Evolutionary conservation across 352 stramenopile genomes (phyloP).

Genomic region (Phytopythium delawarense): DNA sequence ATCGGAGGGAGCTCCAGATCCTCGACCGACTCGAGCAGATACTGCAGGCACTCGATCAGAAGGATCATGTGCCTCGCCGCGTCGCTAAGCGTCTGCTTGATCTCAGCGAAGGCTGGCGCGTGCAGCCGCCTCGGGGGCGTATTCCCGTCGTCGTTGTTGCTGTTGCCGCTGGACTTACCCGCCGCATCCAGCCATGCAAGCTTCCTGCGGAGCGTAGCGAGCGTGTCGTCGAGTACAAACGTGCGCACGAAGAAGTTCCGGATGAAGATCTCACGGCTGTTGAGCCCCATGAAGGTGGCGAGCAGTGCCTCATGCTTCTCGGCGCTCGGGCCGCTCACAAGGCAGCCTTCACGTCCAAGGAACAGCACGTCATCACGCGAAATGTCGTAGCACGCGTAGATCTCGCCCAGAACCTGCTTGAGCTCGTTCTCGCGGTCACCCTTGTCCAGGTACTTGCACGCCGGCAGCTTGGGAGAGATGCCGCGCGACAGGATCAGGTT

Average conservation of each 20-base stretch:
- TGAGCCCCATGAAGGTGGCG: conserved; percentile 92
- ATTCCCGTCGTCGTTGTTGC: neutral
- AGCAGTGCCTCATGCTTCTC: conserved; percentile 93
- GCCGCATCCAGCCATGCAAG: neutral
- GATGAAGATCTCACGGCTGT: conserved; percentile 94
- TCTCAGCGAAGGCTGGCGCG: conserved; percentile 79
- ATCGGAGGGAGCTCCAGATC: conserved; percentile 69
- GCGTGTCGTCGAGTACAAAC: conserved; percentile 94
- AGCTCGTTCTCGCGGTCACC: conserved; percentile 97
- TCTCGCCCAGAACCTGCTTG: conserved; percentile 93
- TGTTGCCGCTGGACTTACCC: neutral
- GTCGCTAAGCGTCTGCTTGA: conserved; percentile 88
- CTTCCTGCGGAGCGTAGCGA: conserved; percentile 74
- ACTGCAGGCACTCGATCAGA: conserved; percentile 96
- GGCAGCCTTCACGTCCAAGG: conserved; percentile 90
- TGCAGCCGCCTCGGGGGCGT: neutral
- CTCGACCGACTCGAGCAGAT: conserved; percentile 94
- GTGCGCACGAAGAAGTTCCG: conserved; percentile 95
- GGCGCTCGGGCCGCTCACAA: conserved; percentile 91
- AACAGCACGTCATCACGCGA: conserved; percentile 93
- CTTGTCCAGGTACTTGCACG: conserved; percentile 96
- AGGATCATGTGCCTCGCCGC: conserved; percentile 94
- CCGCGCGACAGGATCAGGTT: conserved; percentile 97
- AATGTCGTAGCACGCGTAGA: conserved; percentile 93
- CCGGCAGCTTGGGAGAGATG: conserved; percentile 94